Conservation (phyloP, 2,329 filamentous ascomycete species). For the Stachybotrys elegans region DNA sequence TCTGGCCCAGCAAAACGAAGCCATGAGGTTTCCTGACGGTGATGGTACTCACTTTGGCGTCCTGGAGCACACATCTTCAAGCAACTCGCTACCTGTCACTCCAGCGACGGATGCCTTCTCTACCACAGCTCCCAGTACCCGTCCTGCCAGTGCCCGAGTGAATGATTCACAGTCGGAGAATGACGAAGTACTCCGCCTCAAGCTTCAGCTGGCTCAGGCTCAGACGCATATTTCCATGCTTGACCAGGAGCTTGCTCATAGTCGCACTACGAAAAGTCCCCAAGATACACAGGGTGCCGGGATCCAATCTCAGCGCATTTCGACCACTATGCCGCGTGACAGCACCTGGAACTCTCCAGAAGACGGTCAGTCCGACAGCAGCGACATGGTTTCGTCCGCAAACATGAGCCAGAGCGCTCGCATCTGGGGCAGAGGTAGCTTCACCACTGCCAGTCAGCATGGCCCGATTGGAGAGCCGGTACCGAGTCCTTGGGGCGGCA, state of each 20-base stretch:
- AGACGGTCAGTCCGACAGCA: conserved; percentile 52
- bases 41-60: conserved; percentile 25
- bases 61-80: conserved; percentile 46
- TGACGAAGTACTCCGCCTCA: conserved; percentile 63
- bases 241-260: conserved; percentile 65
- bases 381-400: conserved; percentile 46
- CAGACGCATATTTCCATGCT: conserved; percentile 66
- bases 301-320: conserved; percentile 10
- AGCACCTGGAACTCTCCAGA: conserved; percentile 49
- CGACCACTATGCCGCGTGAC: conserved; percentile 25
- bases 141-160: conserved; percentile 45
- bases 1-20: conserved; percentile 55
- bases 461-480: conserved; percentile 30
- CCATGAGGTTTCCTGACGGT: conserved; percentile 38
- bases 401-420: conserved; percentile 49
- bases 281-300: conserved; percentile 16
- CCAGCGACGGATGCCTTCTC: conserved; percentile 53
- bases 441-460: conserved; percentile 29
- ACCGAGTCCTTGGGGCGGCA: conserved; percentile 39
- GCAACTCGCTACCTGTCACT: conserved; percentile 57
- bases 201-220: conserved; percentile 66
- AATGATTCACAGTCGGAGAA: conserved; percentile 35
- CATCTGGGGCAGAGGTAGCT: conserved; percentile 51
- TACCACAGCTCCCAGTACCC: conserved; percentile 42
- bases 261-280: conserved; percentile 54